Percentiles rank a stretch among this genome's conserved stretches.
Evolutionary conservation across 768 basidiomycete genomes (phyloP).

Genomic region (Amanita fuliginea): DNA sequence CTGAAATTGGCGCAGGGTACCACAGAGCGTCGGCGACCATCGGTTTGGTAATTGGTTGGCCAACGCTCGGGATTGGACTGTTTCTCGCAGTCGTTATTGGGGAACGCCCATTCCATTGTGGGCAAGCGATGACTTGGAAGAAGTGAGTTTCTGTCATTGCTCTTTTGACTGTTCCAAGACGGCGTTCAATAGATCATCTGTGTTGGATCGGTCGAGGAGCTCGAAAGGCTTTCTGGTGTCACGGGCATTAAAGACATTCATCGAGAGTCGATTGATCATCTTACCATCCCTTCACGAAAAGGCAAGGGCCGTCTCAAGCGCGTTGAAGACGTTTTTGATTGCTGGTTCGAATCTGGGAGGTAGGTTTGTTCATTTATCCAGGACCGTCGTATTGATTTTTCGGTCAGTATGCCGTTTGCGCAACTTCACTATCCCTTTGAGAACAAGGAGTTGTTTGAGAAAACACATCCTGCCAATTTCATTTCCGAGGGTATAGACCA

Average conservation of each 20-base stretch:
- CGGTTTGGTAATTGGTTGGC: slow-evolving; percentile 96
- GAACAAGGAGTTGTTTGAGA: slow-evolving; percentile 81
- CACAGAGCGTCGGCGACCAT: slow-evolving; percentile 79
- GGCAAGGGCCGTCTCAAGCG: slow-evolving; percentile 83
- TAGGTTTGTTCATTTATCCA: slow-evolving; percentile 21
- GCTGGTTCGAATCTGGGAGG: slow-evolving; percentile 99
- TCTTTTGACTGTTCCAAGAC: neutral
- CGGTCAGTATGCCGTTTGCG: slow-evolving; percentile 90
- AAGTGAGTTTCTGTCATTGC: slow-evolving; percentile 33
- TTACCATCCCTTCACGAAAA: slow-evolving; percentile 86
- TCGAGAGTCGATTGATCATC: slow-evolving; percentile 88
- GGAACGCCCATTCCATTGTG: slow-evolving; percentile 96
- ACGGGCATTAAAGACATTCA: slow-evolving; percentile 84
- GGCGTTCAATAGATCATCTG: slow-evolving; percentile 52
- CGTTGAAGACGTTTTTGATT: slow-evolving; percentile 98
- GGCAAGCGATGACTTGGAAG: slow-evolving; percentile 87
- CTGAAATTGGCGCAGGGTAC: slow-evolving; percentile 52
- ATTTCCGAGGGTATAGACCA: slow-evolving; percentile 98
- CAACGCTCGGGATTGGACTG: slow-evolving; percentile 98
- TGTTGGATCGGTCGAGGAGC: slow-evolving; percentile 78
- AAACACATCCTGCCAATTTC: slow-evolving; percentile 89
- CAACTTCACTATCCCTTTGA: slow-evolving; percentile 98
- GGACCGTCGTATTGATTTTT: neutral
- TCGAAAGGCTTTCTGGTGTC: slow-evolving; percentile 78
- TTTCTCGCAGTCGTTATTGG: slow-evolving; percentile 99